Conservation (phyloP, 176 grass and related monocot species). For the Olyra latifolia region DNA sequence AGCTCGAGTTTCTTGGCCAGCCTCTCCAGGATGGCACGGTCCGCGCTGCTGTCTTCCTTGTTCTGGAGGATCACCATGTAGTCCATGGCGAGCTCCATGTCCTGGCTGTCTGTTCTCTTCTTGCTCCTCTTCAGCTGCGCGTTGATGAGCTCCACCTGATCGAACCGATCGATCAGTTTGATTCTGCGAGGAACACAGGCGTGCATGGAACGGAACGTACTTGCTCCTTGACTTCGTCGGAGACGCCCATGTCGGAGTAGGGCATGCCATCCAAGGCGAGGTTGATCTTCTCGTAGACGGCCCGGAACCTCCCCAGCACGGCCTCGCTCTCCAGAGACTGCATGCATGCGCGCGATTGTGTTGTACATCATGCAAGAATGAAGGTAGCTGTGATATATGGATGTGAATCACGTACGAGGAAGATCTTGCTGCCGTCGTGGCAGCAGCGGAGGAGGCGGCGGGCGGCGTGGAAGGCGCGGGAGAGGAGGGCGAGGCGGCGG, state of each 20-base stretch:
- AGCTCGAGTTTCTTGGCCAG: slow-evolving; percentile 63
- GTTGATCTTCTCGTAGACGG: slow-evolving; percentile 56
- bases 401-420: too few species aligned
- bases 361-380: too few species aligned
- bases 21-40: slow-evolving; percentile 55
- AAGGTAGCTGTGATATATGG: too few species aligned
- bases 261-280: slow-evolving; percentile 66
- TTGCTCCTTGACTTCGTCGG: slow-evolving; percentile 77
- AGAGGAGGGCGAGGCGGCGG: slow-evolving; percentile 35
- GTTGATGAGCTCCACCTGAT: slow-evolving; percentile 59
- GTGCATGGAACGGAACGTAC: slow-evolving; percentile 16
- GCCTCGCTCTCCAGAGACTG: slow-evolving; percentile 65
- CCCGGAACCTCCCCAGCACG: slow-evolving; percentile 39
- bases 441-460: slow-evolving; percentile 59
- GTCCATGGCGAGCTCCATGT: slow-evolving; percentile 81
- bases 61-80: slow-evolving; percentile 57
- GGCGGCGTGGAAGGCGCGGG: slow-evolving; percentile 46
- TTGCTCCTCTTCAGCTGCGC: slow-evolving; percentile 58
- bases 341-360: too few species aligned
- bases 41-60: slow-evolving; percentile 48
- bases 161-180: too few species aligned
- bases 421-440: slow-evolving; percentile 81
- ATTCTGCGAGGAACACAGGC: background rate
- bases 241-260: slow-evolving; percentile 46
- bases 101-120: slow-evolving; percentile 67